Percentiles rank a stretch among this genome's conserved stretches.
Evolutionary conservation across 768 basidiomycete genomes (phyloP).

Genomic region (Leccinum fibrillosum): DNA sequence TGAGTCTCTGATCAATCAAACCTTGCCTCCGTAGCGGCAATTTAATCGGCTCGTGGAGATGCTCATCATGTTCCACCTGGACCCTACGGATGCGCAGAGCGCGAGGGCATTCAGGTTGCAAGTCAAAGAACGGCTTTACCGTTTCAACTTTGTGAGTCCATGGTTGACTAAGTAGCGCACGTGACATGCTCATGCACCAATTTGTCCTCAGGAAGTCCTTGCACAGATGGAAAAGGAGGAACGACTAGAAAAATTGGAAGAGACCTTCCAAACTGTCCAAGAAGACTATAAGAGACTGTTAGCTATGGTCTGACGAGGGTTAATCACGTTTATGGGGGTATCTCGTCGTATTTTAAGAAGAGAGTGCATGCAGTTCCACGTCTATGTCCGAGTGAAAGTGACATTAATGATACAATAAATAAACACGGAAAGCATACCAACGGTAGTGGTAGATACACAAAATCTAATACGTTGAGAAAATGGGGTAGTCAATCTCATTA

Average conservation of each 20-base stretch:
- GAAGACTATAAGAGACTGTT: slow-evolving; percentile 86
- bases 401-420: slow-evolving; percentile 26
- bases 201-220: slow-evolving; percentile 65
- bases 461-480: slow-evolving; percentile 4
- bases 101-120: slow-evolving; percentile 76
- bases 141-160: slow-evolving; percentile 86
- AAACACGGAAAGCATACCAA: slow-evolving; percentile 11
- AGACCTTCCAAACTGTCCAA: slow-evolving; percentile 84
- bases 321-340: slow-evolving; percentile 4
- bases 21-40: slow-evolving; percentile 64
- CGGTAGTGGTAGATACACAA: slow-evolving; percentile 18
- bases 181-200: slow-evolving; percentile 1
- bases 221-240: slow-evolving; percentile 86
- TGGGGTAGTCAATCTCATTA: background rate
- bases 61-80: slow-evolving; percentile 72
- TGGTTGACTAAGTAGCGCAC: background rate
- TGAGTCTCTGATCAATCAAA: background rate
- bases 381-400: background rate
- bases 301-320: slow-evolving; percentile 37
- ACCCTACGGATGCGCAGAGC: slow-evolving; percentile 53
- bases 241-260: slow-evolving; percentile 83
- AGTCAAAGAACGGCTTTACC: slow-evolving; percentile 91
- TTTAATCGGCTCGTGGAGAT: slow-evolving; percentile 91
- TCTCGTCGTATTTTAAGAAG: slow-evolving; percentile 8
- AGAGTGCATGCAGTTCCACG: background rate